These are phyloP conservation scores for Ophiostoma quercus DNA, from an alignment of 2,329 filamentous ascomycete species.

Conservation along the genomic window DNA sequence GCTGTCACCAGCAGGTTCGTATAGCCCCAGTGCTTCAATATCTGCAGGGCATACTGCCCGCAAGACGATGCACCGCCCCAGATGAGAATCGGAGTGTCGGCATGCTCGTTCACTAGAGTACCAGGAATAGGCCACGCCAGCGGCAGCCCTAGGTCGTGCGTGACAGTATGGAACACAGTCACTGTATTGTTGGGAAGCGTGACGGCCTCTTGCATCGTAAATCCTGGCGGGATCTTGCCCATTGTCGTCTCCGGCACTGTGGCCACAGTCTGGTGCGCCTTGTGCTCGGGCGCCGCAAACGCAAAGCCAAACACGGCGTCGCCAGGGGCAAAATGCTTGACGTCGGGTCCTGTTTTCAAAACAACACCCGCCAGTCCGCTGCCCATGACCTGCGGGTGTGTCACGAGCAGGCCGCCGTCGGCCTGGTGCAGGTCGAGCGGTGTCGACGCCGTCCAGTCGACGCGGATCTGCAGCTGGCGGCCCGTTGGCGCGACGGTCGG, in stretches of 20 bases:
- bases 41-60: neutral
- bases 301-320: constrained; percentile 19
- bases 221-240: neutral
- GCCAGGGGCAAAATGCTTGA: constrained; percentile 4
- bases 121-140: neutral
- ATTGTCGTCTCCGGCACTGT: constrained; percentile 16
- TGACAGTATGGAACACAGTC: neutral
- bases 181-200: neutral
- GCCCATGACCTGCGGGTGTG: constrained; percentile 46
- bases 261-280: constrained; percentile 17
- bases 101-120: neutral
- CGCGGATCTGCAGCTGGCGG: constrained; percentile 49
- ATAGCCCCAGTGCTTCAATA: constrained; percentile 4
- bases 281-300: constrained; percentile 14
- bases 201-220: neutral
- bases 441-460: constrained; percentile 55
- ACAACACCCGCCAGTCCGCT: constrained; percentile 45
- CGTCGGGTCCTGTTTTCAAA: neutral
- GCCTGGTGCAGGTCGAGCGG: constrained; percentile 58
- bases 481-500: constrained; percentile 35
- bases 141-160: neutral
- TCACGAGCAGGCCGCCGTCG: constrained; percentile 53
- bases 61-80: neutral
- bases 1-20: neutral
- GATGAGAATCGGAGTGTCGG: neutral